Evolutionary conservation across 768 basidiomycete species (phyloP).

Genomic region (Agaricus blazei): DNA sequence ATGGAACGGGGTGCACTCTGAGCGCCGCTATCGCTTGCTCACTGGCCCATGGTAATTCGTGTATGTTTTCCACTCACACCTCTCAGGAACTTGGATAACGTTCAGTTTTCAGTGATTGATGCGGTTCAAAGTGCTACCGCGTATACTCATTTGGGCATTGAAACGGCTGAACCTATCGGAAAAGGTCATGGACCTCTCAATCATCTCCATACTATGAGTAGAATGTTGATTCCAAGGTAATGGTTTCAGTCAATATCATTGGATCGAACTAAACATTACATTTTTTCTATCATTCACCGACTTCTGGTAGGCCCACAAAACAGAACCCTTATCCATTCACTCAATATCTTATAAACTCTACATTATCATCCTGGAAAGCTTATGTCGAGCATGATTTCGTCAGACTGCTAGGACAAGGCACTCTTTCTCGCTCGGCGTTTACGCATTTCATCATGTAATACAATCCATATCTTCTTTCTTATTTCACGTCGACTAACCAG

Average conservation of each 20-base stretch:
- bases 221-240: slow-evolving; percentile 45
- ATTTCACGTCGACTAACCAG: neutral
- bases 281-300: neutral
- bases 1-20: slow-evolving; percentile 93
- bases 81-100: neutral
- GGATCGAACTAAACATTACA: neutral
- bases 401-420: slow-evolving; percentile 65
- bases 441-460: slow-evolving; percentile 80
- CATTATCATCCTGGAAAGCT: slow-evolving; percentile 51
- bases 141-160: slow-evolving; percentile 77
- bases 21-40: slow-evolving; percentile 73
- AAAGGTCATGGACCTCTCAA: slow-evolving; percentile 82
- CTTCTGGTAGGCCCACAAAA: slow-evolving; percentile 42
- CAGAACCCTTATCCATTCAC: slow-evolving; percentile 67
- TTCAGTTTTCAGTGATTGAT: slow-evolving; percentile 27
- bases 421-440: slow-evolving; percentile 58
- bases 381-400: slow-evolving; percentile 89
- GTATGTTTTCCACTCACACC: slow-evolving; percentile 17
- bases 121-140: slow-evolving; percentile 55
- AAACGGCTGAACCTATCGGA: slow-evolving; percentile 62
- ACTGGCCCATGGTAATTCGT: slow-evolving; percentile 49
- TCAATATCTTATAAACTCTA: slow-evolving; percentile 54
- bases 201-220: slow-evolving; percentile 63
- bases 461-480: neutral
- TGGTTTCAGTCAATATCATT: neutral